Conservation (phyloP, 108 stramenopile species). For the Nitzschia sp. region DNA sequence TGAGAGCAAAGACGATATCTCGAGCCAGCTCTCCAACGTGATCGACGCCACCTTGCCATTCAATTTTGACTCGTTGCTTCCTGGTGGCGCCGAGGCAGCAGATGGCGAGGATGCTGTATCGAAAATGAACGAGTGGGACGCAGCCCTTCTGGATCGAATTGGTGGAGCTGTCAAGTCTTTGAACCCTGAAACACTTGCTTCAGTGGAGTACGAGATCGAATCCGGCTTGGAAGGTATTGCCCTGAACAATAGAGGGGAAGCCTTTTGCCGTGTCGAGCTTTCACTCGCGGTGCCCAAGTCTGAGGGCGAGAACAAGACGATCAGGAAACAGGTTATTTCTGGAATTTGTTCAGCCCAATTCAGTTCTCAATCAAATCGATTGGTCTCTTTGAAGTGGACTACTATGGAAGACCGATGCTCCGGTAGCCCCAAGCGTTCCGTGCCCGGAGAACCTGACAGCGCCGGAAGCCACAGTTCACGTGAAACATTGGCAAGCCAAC, state of each 20-base stretch:
- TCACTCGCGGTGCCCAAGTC: not conserved
- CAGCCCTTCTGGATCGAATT: not conserved
- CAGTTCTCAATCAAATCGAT: not conserved
- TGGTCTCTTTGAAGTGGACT: constrained; percentile 16
- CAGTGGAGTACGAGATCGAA: constrained; percentile 8
- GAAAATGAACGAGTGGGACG: not conserved
- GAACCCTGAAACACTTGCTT: not conserved
- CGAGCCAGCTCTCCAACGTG: not conserved
- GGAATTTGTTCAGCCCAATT: constrained; percentile 1
- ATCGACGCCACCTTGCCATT: not conserved
- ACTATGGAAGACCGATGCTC: constrained; percentile 7
- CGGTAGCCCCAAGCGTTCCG: not conserved
- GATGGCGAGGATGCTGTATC: constrained; percentile 1
- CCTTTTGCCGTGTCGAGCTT: constrained; percentile 8
- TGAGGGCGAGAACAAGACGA: not conserved
- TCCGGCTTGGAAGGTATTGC: constrained; percentile 12
- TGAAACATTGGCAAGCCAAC: constrained; percentile 11
- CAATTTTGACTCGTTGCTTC: not conserved
- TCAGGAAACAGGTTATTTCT: not conserved
- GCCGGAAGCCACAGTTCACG: not conserved
- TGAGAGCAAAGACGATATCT: not conserved
- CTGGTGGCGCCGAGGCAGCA: not conserved
- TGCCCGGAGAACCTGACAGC: not conserved
- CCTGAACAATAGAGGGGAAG: constrained; percentile 24
- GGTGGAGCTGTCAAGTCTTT: not conserved